phyloP scores from a whole-genome alignment of 2,329 filamentous ascomycete species.

The Sporothrix luriei region DNA sequence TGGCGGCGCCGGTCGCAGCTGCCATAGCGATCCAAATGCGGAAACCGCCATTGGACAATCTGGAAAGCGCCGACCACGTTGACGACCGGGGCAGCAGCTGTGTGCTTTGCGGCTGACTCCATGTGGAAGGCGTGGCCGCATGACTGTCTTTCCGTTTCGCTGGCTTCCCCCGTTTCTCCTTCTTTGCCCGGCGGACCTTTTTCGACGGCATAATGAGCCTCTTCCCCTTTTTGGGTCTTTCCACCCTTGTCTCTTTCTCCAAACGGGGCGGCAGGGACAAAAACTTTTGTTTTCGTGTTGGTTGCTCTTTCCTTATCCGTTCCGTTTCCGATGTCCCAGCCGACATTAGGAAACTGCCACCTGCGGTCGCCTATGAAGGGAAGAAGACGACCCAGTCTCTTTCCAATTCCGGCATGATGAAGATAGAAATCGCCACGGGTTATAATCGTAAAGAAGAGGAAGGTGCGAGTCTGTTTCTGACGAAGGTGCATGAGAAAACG shows the following conservation, averaged over 20 bases:
- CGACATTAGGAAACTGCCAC: not conserved
- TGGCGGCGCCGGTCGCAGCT: not conserved
- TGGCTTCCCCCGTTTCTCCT: slow-evolving; percentile 6
- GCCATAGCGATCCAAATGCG: not conserved
- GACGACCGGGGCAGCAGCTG: not conserved
- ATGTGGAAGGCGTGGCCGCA: slow-evolving; percentile 20
- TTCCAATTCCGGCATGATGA: not conserved
- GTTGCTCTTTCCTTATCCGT: not conserved
- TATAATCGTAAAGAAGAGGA: not conserved
- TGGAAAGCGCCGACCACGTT: not conserved
- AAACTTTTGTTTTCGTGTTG: not conserved
- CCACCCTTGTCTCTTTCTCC: not conserved
- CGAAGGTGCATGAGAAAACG: not conserved
- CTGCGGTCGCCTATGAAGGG: not conserved
- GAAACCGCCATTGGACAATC: not conserved
- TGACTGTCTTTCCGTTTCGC: not conserved
- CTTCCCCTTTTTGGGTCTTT: not conserved
- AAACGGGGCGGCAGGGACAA: not conserved
- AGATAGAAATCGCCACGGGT: not conserved
- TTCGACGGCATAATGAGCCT: not conserved
- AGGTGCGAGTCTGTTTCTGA: slow-evolving; percentile 1
- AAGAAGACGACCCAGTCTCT: not conserved
- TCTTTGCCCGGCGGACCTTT: not conserved
- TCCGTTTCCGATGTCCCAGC: not conserved
- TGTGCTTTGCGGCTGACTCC: not conserved